Conservation (phyloP, 228 moss, liverwort and hornwort species). For the Sphagnum fallax region DNA sequence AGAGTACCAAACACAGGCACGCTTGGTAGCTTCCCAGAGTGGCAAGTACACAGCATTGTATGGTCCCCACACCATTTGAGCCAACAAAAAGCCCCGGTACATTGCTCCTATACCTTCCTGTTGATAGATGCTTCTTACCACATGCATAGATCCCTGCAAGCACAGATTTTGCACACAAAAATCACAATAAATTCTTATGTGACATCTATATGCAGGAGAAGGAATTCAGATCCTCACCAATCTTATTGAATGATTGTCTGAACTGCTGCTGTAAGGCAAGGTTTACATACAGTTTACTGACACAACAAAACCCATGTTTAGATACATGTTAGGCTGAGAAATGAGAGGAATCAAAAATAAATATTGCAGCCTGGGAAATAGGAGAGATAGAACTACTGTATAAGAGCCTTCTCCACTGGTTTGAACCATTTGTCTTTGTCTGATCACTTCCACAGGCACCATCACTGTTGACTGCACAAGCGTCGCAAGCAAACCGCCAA, state of each 20-base stretch:
- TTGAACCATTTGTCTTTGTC: constrained; percentile 85
- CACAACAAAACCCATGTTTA: too few species aligned
- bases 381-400: not conserved
- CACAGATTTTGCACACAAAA: not conserved
- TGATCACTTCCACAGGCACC: constrained; percentile 73
- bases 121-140: constrained; percentile 38
- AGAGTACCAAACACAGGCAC: constrained; percentile 34
- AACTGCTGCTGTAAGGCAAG: too few species aligned
- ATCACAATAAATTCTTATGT: too few species aligned
- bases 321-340: too few species aligned
- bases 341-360: too few species aligned
- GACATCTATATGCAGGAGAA: too few species aligned
- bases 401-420: constrained; percentile 50
- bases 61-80: constrained; percentile 77
- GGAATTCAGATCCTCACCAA: too few species aligned
- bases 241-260: too few species aligned
- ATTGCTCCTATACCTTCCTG: constrained; percentile 57
- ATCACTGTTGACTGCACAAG: constrained; percentile 43
- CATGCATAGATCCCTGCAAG: constrained; percentile 64
- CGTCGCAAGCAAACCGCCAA: constrained; percentile 65
- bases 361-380: too few species aligned
- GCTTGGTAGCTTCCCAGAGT: constrained; percentile 75
- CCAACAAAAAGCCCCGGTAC: constrained; percentile 66
- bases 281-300: too few species aligned
- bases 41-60: constrained; percentile 82